A percentile compares a stretch with the other conserved stretches of the same genome.
These are phyloP conservation scores for Citrus reticulata DNA, from an alignment of 345 rosid species.

Conservation along the genomic window DNA sequence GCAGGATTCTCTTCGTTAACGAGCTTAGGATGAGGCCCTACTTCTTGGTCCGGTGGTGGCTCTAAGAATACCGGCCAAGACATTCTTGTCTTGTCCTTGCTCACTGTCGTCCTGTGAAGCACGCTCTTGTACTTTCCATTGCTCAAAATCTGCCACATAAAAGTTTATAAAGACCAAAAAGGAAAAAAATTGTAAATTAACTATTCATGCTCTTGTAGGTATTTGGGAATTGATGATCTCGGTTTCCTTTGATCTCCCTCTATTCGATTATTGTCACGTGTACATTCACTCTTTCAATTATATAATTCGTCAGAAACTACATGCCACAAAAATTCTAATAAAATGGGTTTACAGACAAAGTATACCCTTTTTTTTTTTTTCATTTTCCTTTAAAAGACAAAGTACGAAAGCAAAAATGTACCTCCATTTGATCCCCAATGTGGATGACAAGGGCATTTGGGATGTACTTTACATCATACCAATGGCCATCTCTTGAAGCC, in stretches of 20 bases:
- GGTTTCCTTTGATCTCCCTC: not conserved
- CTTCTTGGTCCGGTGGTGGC: constrained; percentile 16
- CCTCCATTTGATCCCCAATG: constrained; percentile 28
- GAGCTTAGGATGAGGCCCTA: constrained; percentile 27
- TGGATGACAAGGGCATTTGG: constrained; percentile 20
- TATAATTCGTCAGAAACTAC: too few relatives aligned
- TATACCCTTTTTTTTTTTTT: too few relatives aligned
- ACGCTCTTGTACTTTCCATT: constrained; percentile 30
- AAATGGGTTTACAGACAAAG: too few relatives aligned
- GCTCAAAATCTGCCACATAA: constrained; percentile 22
- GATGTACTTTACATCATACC: constrained; percentile 21
- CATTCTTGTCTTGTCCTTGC: constrained; percentile 16
- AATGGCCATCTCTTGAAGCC: constrained; percentile 26
- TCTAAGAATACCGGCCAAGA: constrained; percentile 29
- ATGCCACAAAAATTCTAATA: too few relatives aligned
- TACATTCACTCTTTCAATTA: too few relatives aligned
- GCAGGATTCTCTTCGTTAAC: constrained; percentile 13
- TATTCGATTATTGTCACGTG: too few relatives aligned
- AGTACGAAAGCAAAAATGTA: not conserved
- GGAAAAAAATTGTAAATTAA: not conserved
- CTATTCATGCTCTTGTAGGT: not conserved
- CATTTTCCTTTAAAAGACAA: not conserved
- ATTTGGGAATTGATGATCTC: not conserved
- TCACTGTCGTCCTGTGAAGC: constrained; percentile 25
- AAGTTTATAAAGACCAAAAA: not conserved